These are phyloP conservation scores for Capronia coronata DNA, from an alignment of 2,329 filamentous ascomycete species.

Conservation along the genomic window DNA sequence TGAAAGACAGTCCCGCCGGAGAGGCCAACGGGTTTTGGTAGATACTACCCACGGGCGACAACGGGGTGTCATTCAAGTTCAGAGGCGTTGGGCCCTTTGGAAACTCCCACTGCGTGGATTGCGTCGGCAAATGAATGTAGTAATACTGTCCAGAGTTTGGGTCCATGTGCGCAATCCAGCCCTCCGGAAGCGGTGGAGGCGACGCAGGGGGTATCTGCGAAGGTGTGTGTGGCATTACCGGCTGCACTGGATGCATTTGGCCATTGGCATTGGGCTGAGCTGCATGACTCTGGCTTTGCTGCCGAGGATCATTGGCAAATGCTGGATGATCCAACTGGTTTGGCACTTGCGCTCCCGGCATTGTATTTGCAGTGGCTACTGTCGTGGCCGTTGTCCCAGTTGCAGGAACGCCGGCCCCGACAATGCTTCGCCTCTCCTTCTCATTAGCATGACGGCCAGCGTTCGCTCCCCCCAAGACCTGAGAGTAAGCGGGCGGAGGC, in stretches of 20 bases:
- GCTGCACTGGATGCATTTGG: conserved; percentile 18
- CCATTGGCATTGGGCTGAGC: conserved; percentile 28
- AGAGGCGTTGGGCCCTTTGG: conserved; percentile 91
- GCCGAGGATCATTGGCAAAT: conserved; percentile 75
- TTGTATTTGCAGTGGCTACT: conserved; percentile 18
- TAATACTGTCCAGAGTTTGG: conserved; percentile 97
- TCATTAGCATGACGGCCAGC: conserved; percentile 63
- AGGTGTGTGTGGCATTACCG: conserved; percentile 26
- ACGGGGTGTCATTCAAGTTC: conserved; percentile 69
- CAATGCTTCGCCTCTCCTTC: conserved; percentile 55
- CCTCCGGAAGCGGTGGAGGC: conserved; percentile 88
- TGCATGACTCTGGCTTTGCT: conserved; percentile 32
- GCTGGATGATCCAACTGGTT: conserved; percentile 65
- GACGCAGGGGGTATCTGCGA: conserved; percentile 61
- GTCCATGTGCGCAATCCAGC: conserved; percentile 96
- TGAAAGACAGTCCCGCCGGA: conserved; percentile 57
- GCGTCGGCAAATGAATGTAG: conserved; percentile 91
- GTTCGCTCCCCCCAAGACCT: conserved; percentile 50
- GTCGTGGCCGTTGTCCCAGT: conserved; percentile 24
- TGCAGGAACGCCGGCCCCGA: conserved; percentile 21
- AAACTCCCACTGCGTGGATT: conserved; percentile 98
- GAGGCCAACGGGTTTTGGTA: conserved; percentile 67
- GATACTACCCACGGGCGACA: conserved; percentile 73
- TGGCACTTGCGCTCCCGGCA: conserved; percentile 30
- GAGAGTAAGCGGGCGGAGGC: conserved; percentile 91